Evolutionary conservation across 1,284 basidiomycete genomes (phyloP).

Genomic region (Sanghuangporus baumii): DNA sequence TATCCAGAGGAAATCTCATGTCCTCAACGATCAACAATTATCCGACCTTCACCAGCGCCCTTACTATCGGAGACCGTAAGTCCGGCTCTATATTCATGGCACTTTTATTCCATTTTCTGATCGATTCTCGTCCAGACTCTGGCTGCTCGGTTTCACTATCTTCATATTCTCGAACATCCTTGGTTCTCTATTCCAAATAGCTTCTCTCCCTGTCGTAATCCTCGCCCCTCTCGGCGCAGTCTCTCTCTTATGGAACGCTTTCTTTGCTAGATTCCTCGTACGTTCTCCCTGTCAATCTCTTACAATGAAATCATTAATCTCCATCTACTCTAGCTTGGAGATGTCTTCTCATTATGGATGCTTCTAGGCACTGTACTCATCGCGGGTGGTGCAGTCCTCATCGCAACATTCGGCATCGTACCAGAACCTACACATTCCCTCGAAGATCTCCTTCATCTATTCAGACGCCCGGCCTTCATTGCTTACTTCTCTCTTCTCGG

Average conservation of each 20-base stretch:
- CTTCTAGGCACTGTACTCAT: constrained; percentile 84
- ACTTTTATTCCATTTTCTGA: constrained; percentile 13
- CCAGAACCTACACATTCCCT: constrained; percentile 88
- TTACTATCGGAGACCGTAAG: constrained; percentile 77
- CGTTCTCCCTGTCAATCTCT: not conserved
- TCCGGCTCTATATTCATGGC: constrained; percentile 22
- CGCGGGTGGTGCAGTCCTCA: constrained; percentile 83
- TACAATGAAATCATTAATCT: not conserved
- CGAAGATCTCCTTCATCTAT: constrained; percentile 80
- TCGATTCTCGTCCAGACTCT: constrained; percentile 46
- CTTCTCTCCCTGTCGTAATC: constrained; percentile 88
- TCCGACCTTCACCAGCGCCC: constrained; percentile 59
- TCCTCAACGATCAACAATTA: constrained; percentile 66
- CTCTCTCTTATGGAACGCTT: constrained; percentile 91
- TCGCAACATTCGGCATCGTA: constrained; percentile 90
- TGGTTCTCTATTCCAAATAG: constrained; percentile 93
- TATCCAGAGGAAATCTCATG: constrained; percentile 92
- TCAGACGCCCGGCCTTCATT: constrained; percentile 75
- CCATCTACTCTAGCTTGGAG: constrained; percentile 49
- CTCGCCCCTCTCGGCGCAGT: constrained; percentile 90
- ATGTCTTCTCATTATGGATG: constrained; percentile 83
- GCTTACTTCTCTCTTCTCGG: constrained; percentile 77
- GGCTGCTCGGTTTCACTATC: constrained; percentile 81
- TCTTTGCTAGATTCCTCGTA: constrained; percentile 77
- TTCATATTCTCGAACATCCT: constrained; percentile 88